A percentile compares a stretch with the other conserved stretches of the same genome.
Conservation (phyloP, 2,329 filamentous ascomycete species). For the Exophiala spinifera region DNA sequence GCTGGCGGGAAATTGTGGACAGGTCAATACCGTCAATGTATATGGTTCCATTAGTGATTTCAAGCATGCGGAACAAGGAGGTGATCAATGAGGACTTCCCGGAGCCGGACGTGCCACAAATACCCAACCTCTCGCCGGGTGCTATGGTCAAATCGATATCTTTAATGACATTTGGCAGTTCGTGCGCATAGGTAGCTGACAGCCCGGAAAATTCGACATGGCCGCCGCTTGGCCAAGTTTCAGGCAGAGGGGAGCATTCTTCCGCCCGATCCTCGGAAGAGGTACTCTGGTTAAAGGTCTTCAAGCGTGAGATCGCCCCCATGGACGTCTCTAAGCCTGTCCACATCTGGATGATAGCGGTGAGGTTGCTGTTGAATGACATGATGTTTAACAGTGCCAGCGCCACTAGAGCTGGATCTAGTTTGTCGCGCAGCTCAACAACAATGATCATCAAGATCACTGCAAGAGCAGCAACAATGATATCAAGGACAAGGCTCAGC, state of each 20-base stretch:
- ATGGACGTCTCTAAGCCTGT: constrained; percentile 51
- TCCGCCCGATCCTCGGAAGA: constrained; percentile 43
- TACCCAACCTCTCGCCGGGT: constrained; percentile 34
- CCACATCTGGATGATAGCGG: constrained; percentile 51
- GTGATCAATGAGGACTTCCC: constrained; percentile 32
- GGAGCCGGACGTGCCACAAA: constrained; percentile 36
- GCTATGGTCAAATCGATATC: constrained; percentile 30
- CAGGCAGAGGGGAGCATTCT: constrained; percentile 32
- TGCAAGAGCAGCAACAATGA: constrained; percentile 33
- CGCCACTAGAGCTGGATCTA: not conserved
- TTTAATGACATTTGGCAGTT: constrained; percentile 27
- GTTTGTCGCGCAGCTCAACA: not conserved
- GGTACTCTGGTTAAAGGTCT: constrained; percentile 48
- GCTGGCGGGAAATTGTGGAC: constrained; percentile 19
- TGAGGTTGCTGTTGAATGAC: constrained; percentile 51
- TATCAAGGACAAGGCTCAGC: constrained; percentile 51
- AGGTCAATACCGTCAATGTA: constrained; percentile 31
- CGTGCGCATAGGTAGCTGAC: constrained; percentile 21
- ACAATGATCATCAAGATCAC: not conserved
- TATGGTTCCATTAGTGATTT: constrained; percentile 29
- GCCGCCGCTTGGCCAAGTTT: constrained; percentile 30
- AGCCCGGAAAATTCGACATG: constrained; percentile 25
- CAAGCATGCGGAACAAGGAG: constrained; percentile 31
- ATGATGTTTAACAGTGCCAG: constrained; percentile 54
- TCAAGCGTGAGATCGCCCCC: constrained; percentile 34